These are phyloP conservation scores for Neospora caninum DNA, from an alignment of 169 alveolate species.

Conservation along the genomic window DNA sequence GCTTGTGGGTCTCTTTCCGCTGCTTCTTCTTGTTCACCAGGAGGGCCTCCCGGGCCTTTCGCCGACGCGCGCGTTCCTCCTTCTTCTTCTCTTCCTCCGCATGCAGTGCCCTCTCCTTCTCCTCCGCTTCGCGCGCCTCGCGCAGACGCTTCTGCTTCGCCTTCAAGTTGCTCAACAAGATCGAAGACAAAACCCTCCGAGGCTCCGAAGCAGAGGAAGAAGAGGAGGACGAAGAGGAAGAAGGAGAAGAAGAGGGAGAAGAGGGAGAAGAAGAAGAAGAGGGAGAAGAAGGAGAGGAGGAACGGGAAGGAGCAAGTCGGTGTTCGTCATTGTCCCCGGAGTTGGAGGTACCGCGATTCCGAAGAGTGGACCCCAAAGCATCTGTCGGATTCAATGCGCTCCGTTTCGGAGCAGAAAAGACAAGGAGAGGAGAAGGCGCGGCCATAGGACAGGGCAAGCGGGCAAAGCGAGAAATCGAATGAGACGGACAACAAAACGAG, in stretches of 20 bases:
- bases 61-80: neutral
- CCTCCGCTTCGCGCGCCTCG: constrained; percentile 28
- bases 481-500: neutral
- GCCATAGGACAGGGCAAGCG: neutral
- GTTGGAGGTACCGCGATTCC: neutral
- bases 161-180: constrained; percentile 14
- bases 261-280: no score
- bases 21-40: constrained; percentile 7
- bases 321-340: neutral
- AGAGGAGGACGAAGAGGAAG: neutral
- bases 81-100: constrained; percentile 12
- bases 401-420: no score
- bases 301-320: neutral
- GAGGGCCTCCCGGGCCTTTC: neutral
- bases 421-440: neutral
- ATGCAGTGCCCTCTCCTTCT: neutral
- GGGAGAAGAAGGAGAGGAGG: no score
- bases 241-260: no score
- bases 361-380: neutral
- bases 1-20: neutral
- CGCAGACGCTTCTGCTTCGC: constrained; percentile 40
- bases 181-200: neutral
- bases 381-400: neutral
- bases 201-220: neutral
- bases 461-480: neutral